Conservation (phyloP, 345 rosid species). For the Dovyalis caffra region DNA sequence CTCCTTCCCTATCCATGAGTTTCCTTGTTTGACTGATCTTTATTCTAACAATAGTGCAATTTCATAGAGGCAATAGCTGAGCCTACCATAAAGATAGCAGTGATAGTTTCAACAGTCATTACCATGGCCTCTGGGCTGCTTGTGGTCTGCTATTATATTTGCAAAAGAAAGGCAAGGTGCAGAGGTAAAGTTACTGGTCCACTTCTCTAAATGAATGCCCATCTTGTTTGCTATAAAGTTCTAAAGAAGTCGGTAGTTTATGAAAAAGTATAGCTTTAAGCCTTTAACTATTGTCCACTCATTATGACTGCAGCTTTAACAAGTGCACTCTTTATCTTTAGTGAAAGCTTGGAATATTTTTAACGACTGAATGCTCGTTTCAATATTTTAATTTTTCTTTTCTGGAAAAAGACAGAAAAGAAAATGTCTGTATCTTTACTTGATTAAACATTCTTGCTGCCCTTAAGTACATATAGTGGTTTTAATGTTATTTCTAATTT, state of each 20-base stretch:
- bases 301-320: too few relatives aligned
- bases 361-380: too few relatives aligned
- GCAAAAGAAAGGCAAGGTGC: not conserved
- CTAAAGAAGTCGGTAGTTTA: not conserved
- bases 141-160: not conserved
- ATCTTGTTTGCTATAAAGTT: not conserved
- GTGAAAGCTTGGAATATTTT: too few relatives aligned
- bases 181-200: not conserved
- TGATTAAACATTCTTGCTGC: too few relatives aligned
- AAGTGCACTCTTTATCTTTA: too few relatives aligned
- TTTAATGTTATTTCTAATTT: too few relatives aligned
- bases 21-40: not conserved
- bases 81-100: not conserved
- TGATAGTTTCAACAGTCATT: not conserved
- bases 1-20: not conserved
- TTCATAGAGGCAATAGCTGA: not conserved
- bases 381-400: too few relatives aligned
- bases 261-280: not conserved
- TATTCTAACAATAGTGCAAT: not conserved
- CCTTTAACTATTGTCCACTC: too few relatives aligned
- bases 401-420: too few relatives aligned
- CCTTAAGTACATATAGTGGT: too few relatives aligned
- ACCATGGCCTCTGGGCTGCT: not conserved
- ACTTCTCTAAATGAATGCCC: not conserved
- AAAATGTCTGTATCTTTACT: too few relatives aligned